These are phyloP conservation scores for Crucibulum cyathiforme DNA, from an alignment of 1,284 basidiomycete species.

Conservation along the genomic window DNA sequence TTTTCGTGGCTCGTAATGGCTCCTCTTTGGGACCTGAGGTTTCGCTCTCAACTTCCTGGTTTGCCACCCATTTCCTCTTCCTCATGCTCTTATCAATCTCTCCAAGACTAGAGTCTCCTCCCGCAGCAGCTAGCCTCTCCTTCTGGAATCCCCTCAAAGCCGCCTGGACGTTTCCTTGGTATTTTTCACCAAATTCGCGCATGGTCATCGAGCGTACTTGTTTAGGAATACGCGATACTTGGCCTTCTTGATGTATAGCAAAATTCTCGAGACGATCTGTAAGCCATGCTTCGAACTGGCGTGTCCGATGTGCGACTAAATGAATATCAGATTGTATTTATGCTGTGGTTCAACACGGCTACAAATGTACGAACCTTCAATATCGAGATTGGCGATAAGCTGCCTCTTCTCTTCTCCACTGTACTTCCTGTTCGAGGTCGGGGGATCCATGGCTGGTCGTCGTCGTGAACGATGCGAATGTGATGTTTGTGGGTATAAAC, in stretches of 20 bases:
- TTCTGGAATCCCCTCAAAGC: slow-evolving; percentile 70
- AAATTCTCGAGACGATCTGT: slow-evolving; percentile 74
- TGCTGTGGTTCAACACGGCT: background rate
- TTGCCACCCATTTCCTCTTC: slow-evolving; percentile 76
- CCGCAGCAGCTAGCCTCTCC: slow-evolving; percentile 55
- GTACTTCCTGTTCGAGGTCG: slow-evolving; percentile 40
- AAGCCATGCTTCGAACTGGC: slow-evolving; percentile 75
- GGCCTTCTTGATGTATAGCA: slow-evolving; percentile 73
- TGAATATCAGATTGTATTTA: slow-evolving; percentile 1
- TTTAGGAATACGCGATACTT: slow-evolving; percentile 76
- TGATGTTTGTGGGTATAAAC: slow-evolving; percentile 13
- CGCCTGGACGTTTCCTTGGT: slow-evolving; percentile 73
- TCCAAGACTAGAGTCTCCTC: slow-evolving; percentile 49
- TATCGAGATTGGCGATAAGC: slow-evolving; percentile 75
- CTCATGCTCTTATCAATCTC: slow-evolving; percentile 70
- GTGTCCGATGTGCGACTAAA: slow-evolving; percentile 71
- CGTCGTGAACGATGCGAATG: slow-evolving; percentile 5
- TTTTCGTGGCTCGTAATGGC: slow-evolving; percentile 59
- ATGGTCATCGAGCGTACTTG: slow-evolving; percentile 73
- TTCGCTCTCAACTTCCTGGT: slow-evolving; percentile 58
- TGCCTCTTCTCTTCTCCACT: slow-evolving; percentile 73
- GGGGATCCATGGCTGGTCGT: slow-evolving; percentile 33
- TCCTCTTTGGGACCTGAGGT: slow-evolving; percentile 42
- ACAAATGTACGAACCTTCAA: slow-evolving; percentile 63
- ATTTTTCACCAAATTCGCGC: slow-evolving; percentile 78